These are phyloP conservation scores for Penicillium brevicompactum DNA, from an alignment of 2,329 filamentous ascomycete species.

Conservation along the genomic window DNA sequence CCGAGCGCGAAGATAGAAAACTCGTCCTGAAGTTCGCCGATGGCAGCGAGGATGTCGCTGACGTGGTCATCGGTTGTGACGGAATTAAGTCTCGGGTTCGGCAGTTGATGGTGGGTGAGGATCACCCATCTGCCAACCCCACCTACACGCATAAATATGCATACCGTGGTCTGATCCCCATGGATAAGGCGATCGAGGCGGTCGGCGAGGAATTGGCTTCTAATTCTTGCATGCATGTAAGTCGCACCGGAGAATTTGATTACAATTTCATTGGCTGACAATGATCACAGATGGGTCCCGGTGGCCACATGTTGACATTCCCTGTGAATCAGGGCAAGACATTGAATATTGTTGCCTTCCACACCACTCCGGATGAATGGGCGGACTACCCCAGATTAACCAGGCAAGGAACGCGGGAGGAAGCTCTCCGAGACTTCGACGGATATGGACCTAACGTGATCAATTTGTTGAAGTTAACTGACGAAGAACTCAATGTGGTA, in stretches of 20 bases:
- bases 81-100: conserved; percentile 25
- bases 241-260: neutral
- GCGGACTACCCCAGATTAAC: neutral
- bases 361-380: conserved; percentile 17
- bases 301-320: conserved; percentile 25
- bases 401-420: neutral
- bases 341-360: conserved; percentile 43
- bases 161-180: conserved; percentile 29
- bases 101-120: conserved; percentile 5
- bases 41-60: conserved; percentile 15
- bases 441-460: neutral
- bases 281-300: conserved; percentile 23
- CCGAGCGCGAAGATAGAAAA: neutral
- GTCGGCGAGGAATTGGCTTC: neutral
- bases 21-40: conserved; percentile 14
- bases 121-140: conserved; percentile 3
- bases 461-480: neutral
- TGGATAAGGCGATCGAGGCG: conserved; percentile 19
- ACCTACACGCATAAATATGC: conserved; percentile 30
- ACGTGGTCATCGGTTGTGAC: conserved; percentile 28
- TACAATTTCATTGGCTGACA: neutral
- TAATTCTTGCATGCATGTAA: neutral
- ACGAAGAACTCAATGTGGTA: neutral
- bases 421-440: neutral
- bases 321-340: conserved; percentile 28